Percentiles rank a stretch among this genome's conserved stretches.
These are phyloP conservation scores for Peltaster fructicola DNA, from an alignment of 2,329 filamentous ascomycete species.

Conservation along the genomic window DNA sequence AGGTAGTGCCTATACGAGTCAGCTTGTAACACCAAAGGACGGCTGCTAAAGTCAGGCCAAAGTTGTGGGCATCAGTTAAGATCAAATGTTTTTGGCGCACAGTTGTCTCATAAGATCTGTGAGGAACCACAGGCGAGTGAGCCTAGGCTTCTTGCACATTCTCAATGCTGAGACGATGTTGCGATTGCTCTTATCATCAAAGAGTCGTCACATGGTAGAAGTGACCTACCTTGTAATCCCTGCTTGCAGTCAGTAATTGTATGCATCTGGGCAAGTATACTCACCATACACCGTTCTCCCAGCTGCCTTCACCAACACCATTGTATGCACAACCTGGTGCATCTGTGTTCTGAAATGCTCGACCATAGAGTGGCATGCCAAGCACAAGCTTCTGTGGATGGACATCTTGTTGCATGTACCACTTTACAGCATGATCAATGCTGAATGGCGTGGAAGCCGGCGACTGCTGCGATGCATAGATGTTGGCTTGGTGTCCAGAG, in stretches of 20 bases:
- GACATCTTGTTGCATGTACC: slow-evolving; percentile 46
- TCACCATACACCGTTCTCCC: slow-evolving; percentile 66
- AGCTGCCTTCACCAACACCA: slow-evolving; percentile 59
- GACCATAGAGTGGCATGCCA: slow-evolving; percentile 82
- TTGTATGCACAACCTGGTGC: slow-evolving; percentile 51
- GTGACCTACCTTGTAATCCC: slow-evolving; percentile 49
- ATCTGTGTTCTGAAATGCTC: slow-evolving; percentile 60
- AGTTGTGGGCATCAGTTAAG: too few relatives aligned
- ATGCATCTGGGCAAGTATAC: too few relatives aligned
- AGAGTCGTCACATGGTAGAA: neutral
- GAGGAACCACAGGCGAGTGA: too few relatives aligned
- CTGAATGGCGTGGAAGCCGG: slow-evolving; percentile 58
- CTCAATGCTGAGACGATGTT: neutral
- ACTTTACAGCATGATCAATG: slow-evolving; percentile 48
- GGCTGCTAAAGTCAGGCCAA: too few relatives aligned
- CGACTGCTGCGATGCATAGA: slow-evolving; percentile 41
- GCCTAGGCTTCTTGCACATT: too few relatives aligned
- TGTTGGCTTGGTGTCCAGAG: slow-evolving; percentile 63
- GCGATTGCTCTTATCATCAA: slow-evolving; percentile 4
- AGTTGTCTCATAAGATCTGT: too few relatives aligned
- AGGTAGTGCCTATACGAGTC: slow-evolving; percentile 49
- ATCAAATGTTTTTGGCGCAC: too few relatives aligned
- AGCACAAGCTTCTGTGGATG: slow-evolving; percentile 55
- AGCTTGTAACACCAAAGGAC: too few relatives aligned
- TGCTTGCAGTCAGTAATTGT: too few relatives aligned